Base-by-base conservation (phyloP, 2,329 filamentous ascomycete genomes). In the Beauveria bassiana region DNA sequence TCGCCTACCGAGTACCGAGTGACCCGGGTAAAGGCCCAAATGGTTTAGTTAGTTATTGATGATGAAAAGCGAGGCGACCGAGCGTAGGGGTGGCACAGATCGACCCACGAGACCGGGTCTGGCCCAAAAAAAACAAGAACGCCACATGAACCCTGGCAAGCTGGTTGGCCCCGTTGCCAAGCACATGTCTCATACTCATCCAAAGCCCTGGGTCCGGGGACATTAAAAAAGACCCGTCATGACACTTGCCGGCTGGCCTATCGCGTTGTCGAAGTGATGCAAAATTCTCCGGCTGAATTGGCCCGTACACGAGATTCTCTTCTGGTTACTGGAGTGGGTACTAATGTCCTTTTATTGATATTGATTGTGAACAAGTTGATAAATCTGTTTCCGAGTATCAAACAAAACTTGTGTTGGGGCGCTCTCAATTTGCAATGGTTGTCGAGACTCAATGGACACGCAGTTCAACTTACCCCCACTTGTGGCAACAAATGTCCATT, bases 191-290 rank as follows among this genome's bases (percentile, higher is more conserved):
- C 43, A 40, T 28, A 20, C 42, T 57, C 54, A 57, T 57, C 54
- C 54, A 47, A 47, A 46, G 26, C n/a, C 12, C 54, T 47, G 54
- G 54, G 54, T 47, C 54, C 26, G 42, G 54, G 54, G 54, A 47
- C 43, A 57, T 57, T 24, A 26, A 22, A 2, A 12, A 38, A 38
- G 12, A 38, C 34, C 18, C 42, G 42, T 43, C 42, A n/a, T 20
- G 34, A 12, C 34, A 43, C 9, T 43, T 43, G 42, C 42, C 42
- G 18, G 42, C 4, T 43, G n/a, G 42, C 42, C 40, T 43, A 43
- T 43, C 9, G 18, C 18, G 1, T 43, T 43, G 14, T 38, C 42
- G 22, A 10, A 43, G 4, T 43, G 18, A 20, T 47, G 45, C 20
- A 26, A 26, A 26, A 16, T 14, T 26, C 16, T 47, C 20, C 22